phyloP scores from a whole-genome alignment of 2,329 filamentous ascomycete genomes.

The Intubia oerlemansii region DNA sequence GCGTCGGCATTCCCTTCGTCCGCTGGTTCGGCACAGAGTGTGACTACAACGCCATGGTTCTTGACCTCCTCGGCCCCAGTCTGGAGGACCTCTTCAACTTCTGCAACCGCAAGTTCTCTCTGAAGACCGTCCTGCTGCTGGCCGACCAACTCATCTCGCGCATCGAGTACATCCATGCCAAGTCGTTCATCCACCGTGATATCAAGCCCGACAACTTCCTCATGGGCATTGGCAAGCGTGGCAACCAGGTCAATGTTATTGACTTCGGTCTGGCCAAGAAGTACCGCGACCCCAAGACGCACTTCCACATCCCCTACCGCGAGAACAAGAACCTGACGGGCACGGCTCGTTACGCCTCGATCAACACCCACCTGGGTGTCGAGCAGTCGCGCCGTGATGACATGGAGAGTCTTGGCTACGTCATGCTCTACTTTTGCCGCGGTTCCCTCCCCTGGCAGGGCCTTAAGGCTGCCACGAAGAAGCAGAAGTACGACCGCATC shows the following conservation, averaged over 20 bases:
- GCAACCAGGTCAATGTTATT: constrained; percentile 98
- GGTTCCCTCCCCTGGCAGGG: constrained; percentile 53
- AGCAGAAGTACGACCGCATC: constrained; percentile 96
- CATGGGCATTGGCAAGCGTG: constrained; percentile 97
- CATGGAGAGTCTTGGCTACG: constrained; percentile 97
- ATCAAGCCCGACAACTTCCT: constrained; percentile 99
- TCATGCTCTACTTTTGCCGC: constrained; percentile 99
- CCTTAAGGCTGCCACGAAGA: constrained; percentile 2
- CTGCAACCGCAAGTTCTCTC: constrained; percentile 98
- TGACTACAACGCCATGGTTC: constrained; percentile 99
- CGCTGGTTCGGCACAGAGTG: constrained; percentile 99
- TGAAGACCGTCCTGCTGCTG: constrained; percentile 92
- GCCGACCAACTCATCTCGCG: constrained; percentile 97
- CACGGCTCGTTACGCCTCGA: constrained; percentile 93
- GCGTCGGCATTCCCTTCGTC: constrained; percentile 95
- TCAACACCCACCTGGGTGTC: constrained; percentile 96
- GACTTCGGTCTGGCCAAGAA: constrained; percentile 99
- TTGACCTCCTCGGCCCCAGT: constrained; percentile 86
- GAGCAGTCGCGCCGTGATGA: constrained; percentile 98
- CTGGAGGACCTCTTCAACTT: constrained; percentile 99
- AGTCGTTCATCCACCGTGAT: constrained; percentile 98
- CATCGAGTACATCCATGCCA: constrained; percentile 99
- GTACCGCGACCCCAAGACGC: constrained; percentile 98
- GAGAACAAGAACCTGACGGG: constrained; percentile 99
- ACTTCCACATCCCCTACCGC: constrained; percentile 98